Evolutionary conservation across 192 early-diverging fungal genomes (phyloP).

Genomic region (Piromyces finnis): DNA sequence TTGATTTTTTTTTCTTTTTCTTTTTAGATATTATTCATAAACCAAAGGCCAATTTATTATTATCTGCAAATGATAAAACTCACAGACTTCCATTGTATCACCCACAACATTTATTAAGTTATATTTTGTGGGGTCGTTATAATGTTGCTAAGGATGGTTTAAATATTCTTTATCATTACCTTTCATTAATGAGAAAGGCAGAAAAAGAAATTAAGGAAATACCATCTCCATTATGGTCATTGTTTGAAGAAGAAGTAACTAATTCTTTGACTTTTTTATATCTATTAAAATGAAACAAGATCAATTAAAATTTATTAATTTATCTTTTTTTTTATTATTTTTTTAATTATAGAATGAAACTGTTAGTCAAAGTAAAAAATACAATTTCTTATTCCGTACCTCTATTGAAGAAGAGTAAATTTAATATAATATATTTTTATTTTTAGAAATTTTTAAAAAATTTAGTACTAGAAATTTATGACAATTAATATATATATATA

Average conservation of each 20-base stretch:
- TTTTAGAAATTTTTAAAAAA: no score
- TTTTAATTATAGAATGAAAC: slow-evolving; percentile 1
- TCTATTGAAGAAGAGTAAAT: slow-evolving; percentile 4
- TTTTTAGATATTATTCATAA: neutral
- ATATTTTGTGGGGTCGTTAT: neutral
- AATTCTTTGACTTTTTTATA: neutral
- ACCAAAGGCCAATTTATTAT: neutral
- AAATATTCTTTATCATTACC: slow-evolving; percentile 34
- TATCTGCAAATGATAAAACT: neutral
- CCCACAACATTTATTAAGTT: neutral
- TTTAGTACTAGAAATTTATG: no score
- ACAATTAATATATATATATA: no score
- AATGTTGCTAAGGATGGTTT: neutral
- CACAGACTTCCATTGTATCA: neutral
- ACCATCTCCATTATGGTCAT: slow-evolving; percentile 45
- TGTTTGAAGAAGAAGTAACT: slow-evolving; percentile 26
- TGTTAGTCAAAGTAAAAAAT: neutral
- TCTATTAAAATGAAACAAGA: neutral
- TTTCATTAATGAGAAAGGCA: slow-evolving; percentile 29
- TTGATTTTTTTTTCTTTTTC: no score
- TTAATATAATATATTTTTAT: no score
- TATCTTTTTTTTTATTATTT: neutral
- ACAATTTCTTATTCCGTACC: slow-evolving; percentile 1
- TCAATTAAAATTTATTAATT: neutral
- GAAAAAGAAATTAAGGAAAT: slow-evolving; percentile 21